phyloP scores from a whole-genome alignment of 164 flowering plant genomes.

The Vitis riparia region DNA sequence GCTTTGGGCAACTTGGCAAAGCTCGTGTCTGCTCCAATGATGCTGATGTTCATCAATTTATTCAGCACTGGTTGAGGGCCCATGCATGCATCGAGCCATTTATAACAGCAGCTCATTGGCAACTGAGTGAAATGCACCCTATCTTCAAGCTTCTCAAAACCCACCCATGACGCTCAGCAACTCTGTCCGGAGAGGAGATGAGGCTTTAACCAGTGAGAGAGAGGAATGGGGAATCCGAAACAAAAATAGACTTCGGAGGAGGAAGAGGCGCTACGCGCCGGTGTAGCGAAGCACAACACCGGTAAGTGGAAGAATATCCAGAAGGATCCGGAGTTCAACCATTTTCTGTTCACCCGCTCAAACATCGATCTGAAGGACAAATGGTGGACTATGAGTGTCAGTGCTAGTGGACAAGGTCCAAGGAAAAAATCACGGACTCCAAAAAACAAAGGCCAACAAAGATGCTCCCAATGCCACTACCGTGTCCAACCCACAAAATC shows the following conservation, averaged over 20 bases:
- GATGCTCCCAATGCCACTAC: constrained; percentile 26
- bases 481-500: constrained; percentile 11
- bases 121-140: too few species aligned
- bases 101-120: too few species aligned
- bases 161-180: too few species aligned
- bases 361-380: constrained; percentile 88
- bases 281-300: constrained; percentile 69
- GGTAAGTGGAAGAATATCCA: constrained; percentile 75
- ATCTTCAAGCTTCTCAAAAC: too few species aligned
- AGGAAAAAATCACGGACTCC: constrained; percentile 56
- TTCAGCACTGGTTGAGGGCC: too few species aligned
- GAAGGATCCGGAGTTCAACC: constrained; percentile 72
- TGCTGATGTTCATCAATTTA: too few species aligned
- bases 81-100: too few species aligned
- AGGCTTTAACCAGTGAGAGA: not conserved
- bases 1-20: too few species aligned
- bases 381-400: constrained; percentile 81
- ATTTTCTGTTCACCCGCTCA: constrained; percentile 61
- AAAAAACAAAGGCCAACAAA: constrained; percentile 39
- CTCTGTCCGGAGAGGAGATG: too few species aligned
- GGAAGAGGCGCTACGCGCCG: constrained; percentile 76
- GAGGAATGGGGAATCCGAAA: constrained; percentile 75
- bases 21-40: too few species aligned
- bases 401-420: constrained; percentile 51
- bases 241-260: constrained; percentile 85